Percentiles rank a stretch among this genome's conserved stretches.
phyloP scores from a whole-genome alignment of 2,329 filamentous ascomycete species.

The Penicillium sp. region DNA sequence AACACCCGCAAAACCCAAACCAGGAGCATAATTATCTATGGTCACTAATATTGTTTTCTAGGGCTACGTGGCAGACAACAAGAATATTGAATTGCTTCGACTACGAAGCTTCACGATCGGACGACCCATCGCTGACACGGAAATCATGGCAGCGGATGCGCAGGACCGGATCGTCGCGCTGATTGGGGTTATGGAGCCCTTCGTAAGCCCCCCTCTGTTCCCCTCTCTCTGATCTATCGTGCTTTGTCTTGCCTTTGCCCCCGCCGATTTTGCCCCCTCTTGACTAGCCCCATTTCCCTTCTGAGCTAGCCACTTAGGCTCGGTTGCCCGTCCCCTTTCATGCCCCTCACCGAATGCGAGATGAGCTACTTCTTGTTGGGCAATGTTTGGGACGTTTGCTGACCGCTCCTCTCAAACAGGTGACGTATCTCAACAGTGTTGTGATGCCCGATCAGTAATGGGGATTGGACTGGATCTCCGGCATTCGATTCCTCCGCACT shows the following conservation, averaged over 20 bases:
- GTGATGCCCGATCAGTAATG: constrained; percentile 66
- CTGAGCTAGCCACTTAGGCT: constrained; percentile 23
- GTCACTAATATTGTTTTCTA: constrained; percentile 36
- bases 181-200: constrained; percentile 70
- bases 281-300: constrained; percentile 24
- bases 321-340: constrained; percentile 13
- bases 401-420: constrained; percentile 46
- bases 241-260: constrained; percentile 9
- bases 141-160: constrained; percentile 63
- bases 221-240: constrained; percentile 23
- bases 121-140: constrained; percentile 64
- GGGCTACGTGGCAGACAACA: constrained; percentile 74
- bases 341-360: constrained; percentile 16
- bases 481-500: background rate
- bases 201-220: constrained; percentile 60
- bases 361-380: background rate
- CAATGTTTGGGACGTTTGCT: constrained; percentile 18
- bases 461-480: background rate
- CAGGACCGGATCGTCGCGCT: constrained; percentile 66
- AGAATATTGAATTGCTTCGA: constrained; percentile 77
- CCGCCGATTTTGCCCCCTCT: constrained; percentile 27
- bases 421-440: constrained; percentile 70
- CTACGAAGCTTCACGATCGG: constrained; percentile 77
- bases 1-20: background rate
- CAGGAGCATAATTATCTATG: background rate